Conservation (phyloP, 768 basidiomycete genomes). For the Russula vinacea region DNA sequence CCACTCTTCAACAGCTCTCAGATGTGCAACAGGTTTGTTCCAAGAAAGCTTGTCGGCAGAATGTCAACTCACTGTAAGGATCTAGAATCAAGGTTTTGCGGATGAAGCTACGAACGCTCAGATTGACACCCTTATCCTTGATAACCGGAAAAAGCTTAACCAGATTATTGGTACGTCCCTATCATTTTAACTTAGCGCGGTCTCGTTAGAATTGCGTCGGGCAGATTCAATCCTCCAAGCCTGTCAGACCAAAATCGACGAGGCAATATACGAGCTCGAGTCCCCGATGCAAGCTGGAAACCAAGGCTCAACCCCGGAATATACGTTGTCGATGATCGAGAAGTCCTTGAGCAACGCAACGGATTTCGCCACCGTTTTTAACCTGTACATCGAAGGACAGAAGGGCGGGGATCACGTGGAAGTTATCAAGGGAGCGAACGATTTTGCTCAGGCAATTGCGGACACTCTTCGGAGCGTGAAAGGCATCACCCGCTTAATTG, state of each 20-base stretch:
- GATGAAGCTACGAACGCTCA: conserved; percentile 95
- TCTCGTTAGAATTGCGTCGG: conserved; percentile 9
- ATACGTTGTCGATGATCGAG: conserved; percentile 97
- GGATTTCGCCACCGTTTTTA: conserved; percentile 93
- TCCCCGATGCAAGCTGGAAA: conserved; percentile 94
- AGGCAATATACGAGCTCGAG: conserved; percentile 95
- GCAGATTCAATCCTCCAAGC: conserved; percentile 94
- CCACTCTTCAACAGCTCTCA: conserved; percentile 80
- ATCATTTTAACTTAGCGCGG: conserved; percentile 13
- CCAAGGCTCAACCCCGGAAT: conserved; percentile 96
- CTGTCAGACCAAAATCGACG: conserved; percentile 95
- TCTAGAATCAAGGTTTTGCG: conserved; percentile 73
- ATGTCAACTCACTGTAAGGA: conserved; percentile 21
- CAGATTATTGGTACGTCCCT: conserved; percentile 77
- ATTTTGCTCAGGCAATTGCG: conserved; percentile 87
- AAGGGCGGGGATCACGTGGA: conserved; percentile 93
- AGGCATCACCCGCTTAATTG: conserved; percentile 89
- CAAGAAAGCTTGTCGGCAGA: conserved; percentile 7
- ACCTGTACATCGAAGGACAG: conserved; percentile 83
- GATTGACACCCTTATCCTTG: conserved; percentile 93
- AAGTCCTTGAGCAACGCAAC: conserved; percentile 92
- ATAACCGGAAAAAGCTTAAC: conserved; percentile 96
- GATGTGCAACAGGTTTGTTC: conserved; percentile 76
- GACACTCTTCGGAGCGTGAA: conserved; percentile 94
- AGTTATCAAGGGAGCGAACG: conserved; percentile 96